phyloP scores from a whole-genome alignment of 371 early-diverging fungal genomes.

The Actinomortierella wolfii region DNA sequence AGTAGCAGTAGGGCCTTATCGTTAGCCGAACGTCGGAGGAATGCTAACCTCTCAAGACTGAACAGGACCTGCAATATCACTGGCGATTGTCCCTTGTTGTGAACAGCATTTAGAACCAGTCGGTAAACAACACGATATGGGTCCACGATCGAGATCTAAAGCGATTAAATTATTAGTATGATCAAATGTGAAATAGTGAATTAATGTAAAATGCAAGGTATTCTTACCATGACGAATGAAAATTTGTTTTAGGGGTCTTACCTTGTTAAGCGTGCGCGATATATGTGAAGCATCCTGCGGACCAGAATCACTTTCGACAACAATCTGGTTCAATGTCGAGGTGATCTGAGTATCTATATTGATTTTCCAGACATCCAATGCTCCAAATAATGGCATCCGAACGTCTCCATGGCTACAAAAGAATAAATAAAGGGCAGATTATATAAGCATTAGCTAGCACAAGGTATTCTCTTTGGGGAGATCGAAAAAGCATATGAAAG shows the following conservation, averaged over 20 bases:
- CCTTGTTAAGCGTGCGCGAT: constrained; percentile 26
- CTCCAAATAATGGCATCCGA: constrained; percentile 29
- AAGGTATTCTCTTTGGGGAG: background rate
- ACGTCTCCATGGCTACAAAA: constrained; percentile 11
- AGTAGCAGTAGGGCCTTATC: constrained; percentile 12
- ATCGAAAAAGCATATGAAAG: constrained; percentile 5
- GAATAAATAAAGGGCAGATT: background rate
- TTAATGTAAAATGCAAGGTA: background rate
- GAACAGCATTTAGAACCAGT: constrained; percentile 11
- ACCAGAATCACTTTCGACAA: constrained; percentile 9
- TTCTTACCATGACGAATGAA: too few relatives aligned
- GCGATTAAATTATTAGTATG: background rate
- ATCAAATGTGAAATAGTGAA: background rate
- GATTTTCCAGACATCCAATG: constrained; percentile 32
- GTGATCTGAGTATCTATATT: constrained; percentile 23
- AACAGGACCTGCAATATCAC: constrained; percentile 20
- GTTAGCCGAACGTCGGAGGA: constrained; percentile 11
- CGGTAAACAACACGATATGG: constrained; percentile 33
- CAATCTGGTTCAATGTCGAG: constrained; percentile 33
- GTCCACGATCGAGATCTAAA: constrained; percentile 32
- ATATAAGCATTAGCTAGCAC: background rate
- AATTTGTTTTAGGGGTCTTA: background rate
- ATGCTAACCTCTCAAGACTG: constrained; percentile 23
- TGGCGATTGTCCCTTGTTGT: constrained; percentile 30
- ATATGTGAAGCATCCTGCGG: constrained; percentile 9